A percentile compares a stretch with the other conserved stretches of the same genome.
Conservation (phyloP, 2,329 filamentous ascomycete species). For the Neocatenulostroma microsporum region DNA sequence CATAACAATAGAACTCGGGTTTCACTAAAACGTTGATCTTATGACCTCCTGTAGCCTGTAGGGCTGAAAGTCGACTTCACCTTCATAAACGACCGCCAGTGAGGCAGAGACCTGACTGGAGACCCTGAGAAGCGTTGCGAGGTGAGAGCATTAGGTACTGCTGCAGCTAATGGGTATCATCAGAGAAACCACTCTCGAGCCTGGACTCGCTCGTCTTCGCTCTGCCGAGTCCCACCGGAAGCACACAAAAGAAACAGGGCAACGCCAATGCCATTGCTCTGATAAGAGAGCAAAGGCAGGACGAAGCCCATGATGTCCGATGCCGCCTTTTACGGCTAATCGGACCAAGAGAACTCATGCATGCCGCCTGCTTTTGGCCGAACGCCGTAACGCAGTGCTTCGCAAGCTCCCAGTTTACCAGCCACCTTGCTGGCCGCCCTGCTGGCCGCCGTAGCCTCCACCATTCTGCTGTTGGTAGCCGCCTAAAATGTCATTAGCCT, state of each 20-base stretch:
- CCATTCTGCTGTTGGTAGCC: conserved; percentile 17
- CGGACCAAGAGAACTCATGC: too few species aligned
- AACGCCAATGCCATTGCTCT: not conserved
- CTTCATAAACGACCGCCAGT: too few species aligned
- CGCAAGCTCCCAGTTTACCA: conserved; percentile 10
- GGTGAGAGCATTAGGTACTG: not conserved
- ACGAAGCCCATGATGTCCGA: not conserved
- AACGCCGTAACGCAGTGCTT: not conserved
- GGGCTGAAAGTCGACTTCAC: not conserved
- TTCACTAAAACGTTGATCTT: too few species aligned
- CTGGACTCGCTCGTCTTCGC: not conserved
- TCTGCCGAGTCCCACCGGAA: conserved; percentile 1
- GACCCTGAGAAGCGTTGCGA: too few species aligned
- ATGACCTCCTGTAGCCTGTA: too few species aligned
- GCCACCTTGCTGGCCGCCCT: conserved; percentile 15
- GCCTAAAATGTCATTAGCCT: conserved; percentile 13
- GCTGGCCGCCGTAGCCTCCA: conserved; percentile 18
- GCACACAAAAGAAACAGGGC: not conserved
- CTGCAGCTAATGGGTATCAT: conserved; percentile 4
- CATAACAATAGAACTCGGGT: too few species aligned
- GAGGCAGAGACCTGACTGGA: too few species aligned
- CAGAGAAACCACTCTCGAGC: conserved; percentile 1
- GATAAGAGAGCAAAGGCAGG: not conserved
- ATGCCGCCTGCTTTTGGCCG: conserved; percentile 3
- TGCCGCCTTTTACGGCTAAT: too few species aligned